A percentile compares a stretch with the other conserved stretches of the same genome.
phyloP scores from a whole-genome alignment of 2,329 filamentous ascomycete species.

The Arachnopeziza araneosa region DNA sequence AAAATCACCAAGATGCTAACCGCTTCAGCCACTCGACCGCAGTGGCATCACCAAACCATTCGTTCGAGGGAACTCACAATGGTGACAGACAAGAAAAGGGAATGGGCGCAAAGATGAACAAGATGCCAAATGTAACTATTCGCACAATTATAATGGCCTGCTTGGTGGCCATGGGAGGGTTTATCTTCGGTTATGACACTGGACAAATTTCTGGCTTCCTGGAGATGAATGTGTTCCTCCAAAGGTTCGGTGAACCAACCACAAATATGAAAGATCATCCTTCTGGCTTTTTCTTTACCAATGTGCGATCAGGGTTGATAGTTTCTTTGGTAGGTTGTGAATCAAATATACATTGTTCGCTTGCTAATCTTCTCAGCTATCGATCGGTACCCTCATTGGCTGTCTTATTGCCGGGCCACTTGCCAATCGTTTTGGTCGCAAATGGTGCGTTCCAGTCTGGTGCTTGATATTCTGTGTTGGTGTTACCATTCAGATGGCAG shows the following conservation, averaged over 20 bases:
- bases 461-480: slow-evolving; percentile 58
- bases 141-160: slow-evolving; percentile 21
- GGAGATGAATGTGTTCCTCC: slow-evolving; percentile 51
- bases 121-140: slow-evolving; percentile 8
- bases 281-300: slow-evolving; percentile 42
- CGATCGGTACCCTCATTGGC: slow-evolving; percentile 74
- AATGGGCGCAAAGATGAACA: slow-evolving; percentile 2
- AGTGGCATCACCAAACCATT: slow-evolving; percentile 6
- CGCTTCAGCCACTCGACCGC: slow-evolving; percentile 1
- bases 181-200: slow-evolving; percentile 32
- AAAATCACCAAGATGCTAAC: background rate
- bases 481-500: slow-evolving; percentile 59
- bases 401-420: slow-evolving; percentile 69
- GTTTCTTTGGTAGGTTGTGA: slow-evolving; percentile 48
- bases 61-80: slow-evolving; percentile 5
- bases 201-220: slow-evolving; percentile 51
- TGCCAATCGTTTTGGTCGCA: slow-evolving; percentile 57
- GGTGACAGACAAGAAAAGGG: slow-evolving; percentile 5
- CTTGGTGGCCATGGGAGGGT: slow-evolving; percentile 26
- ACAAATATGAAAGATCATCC: background rate
- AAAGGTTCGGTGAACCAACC: slow-evolving; percentile 44
- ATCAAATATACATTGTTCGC: slow-evolving; percentile 44
- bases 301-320: slow-evolving; percentile 57
- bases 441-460: slow-evolving; percentile 46
- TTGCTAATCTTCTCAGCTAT: slow-evolving; percentile 53